Evolutionary conservation across 2,329 filamentous ascomycete species (phyloP).

Genomic region (Dactylellina parvicollis): DNA sequence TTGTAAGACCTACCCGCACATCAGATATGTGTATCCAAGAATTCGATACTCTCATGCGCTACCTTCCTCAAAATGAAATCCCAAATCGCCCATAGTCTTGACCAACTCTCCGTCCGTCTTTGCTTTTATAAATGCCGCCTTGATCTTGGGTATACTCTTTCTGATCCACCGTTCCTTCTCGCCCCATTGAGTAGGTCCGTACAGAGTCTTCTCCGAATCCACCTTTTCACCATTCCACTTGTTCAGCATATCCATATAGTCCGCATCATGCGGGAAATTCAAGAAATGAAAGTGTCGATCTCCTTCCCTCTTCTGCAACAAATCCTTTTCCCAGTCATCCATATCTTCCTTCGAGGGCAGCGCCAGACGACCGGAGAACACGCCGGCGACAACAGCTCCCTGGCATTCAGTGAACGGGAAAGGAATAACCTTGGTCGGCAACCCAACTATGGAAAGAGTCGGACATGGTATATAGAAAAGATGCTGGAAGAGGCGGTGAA

Average conservation of each 20-base stretch:
- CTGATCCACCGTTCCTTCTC: constrained; percentile 78
- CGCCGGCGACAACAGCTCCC: constrained; percentile 76
- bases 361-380: constrained; percentile 76
- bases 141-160: constrained; percentile 73
- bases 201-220: constrained; percentile 64
- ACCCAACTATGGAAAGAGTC: constrained; percentile 78
- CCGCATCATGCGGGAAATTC: constrained; percentile 70
- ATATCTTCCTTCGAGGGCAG: constrained; percentile 74
- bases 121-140: constrained; percentile 70
- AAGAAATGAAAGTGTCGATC: constrained; percentile 66
- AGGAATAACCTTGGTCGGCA: constrained; percentile 87
- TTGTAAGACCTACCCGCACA: background rate
- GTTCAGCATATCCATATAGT: constrained; percentile 75
- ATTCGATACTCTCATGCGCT: too few relatives aligned
- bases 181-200: constrained; percentile 76
- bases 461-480: constrained; percentile 79
- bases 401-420: constrained; percentile 84
- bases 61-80: constrained; percentile 68
- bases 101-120: constrained; percentile 72
- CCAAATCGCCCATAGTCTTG: constrained; percentile 75
- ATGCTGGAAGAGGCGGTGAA: constrained; percentile 80
- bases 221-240: constrained; percentile 68
- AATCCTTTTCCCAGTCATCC: constrained; percentile 72
- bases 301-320: constrained; percentile 67
- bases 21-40: background rate